phyloP scores from a whole-genome alignment of 2,329 filamentous ascomycete genomes.

The Microcyclospora tardicrescens region DNA sequence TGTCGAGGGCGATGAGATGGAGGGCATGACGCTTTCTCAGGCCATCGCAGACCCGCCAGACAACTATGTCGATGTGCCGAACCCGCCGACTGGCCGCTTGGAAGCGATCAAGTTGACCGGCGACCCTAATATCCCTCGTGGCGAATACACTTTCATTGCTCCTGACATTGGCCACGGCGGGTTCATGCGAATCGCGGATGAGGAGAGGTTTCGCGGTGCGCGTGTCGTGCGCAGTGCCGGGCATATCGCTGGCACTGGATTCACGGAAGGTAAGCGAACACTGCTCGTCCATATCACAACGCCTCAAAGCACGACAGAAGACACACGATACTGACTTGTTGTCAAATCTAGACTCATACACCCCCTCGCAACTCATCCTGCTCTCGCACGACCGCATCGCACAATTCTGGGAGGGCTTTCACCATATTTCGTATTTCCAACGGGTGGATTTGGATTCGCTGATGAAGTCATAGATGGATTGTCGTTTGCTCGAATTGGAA shows the following conservation, averaged over 20 bases:
- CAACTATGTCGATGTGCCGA: conserved; percentile 25
- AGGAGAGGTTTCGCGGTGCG: conserved; percentile 58
- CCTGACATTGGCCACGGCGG: conserved; percentile 61
- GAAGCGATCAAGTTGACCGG: conserved; percentile 86
- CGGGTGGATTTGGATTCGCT: conserved; percentile 33
- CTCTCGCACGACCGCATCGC: conserved; percentile 65
- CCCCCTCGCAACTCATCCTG: conserved; percentile 63
- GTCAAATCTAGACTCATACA: conserved; percentile 54
- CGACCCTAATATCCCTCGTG: conserved; percentile 77
- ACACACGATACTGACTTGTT: background rate
- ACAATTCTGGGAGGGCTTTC: conserved; percentile 60
- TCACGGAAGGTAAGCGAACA: conserved; percentile 50
- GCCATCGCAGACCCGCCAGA: conserved; percentile 5
- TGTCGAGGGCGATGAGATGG: conserved; percentile 21
- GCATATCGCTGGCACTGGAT: conserved; percentile 64
- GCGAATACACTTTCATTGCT: conserved; percentile 69
- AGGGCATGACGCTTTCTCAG: background rate
- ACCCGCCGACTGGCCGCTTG: conserved; percentile 49
- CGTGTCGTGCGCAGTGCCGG: conserved; percentile 61
- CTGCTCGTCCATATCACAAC: background rate
- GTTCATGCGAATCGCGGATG: conserved; percentile 49
- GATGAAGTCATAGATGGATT: conserved; percentile 5
- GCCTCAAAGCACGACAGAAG: background rate
- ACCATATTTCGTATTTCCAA: conserved; percentile 37
- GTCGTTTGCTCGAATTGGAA: too few relatives aligned